Conservation (phyloP, 1,284 basidiomycete genomes). For the Pseudozyma pruni region DNA sequence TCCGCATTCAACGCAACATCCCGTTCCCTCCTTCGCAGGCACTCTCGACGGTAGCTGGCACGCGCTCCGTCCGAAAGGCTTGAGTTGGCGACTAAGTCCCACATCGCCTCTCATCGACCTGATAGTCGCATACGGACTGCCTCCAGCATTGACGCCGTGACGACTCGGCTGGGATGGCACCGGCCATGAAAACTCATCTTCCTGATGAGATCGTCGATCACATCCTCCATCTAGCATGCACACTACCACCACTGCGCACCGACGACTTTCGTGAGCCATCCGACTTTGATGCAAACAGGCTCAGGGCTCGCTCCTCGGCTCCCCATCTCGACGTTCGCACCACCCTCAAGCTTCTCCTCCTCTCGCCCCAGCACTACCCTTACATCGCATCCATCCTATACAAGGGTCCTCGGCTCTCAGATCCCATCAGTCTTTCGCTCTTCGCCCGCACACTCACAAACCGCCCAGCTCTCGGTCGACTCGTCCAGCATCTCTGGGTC, state of each 20-base stretch:
- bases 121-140: no score
- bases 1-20: no score
- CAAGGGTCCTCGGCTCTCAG: conserved; percentile 44
- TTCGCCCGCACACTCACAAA: conserved; percentile 46
- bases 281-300: conserved; percentile 35
- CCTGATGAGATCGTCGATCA: conserved; percentile 55
- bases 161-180: no score
- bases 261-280: conserved; percentile 37
- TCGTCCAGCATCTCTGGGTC: conserved; percentile 54
- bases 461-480: conserved; percentile 46
- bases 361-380: conserved; percentile 50
- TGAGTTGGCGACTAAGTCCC: no score
- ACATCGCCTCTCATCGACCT: no score
- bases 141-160: no score
- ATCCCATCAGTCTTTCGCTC: conserved; percentile 49
- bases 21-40: no score
- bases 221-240: conserved; percentile 51
- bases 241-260: conserved; percentile 33
- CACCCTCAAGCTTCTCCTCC: conserved; percentile 43
- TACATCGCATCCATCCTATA: conserved; percentile 53
- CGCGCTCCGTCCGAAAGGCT: no score
- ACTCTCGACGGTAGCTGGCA: no score
- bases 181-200: conserved; percentile 27
- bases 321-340: conserved; percentile 48
- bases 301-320: conserved; percentile 41